phyloP scores from a whole-genome alignment of 75 land plant genomes.

The Ceratopteris richardii region DNA sequence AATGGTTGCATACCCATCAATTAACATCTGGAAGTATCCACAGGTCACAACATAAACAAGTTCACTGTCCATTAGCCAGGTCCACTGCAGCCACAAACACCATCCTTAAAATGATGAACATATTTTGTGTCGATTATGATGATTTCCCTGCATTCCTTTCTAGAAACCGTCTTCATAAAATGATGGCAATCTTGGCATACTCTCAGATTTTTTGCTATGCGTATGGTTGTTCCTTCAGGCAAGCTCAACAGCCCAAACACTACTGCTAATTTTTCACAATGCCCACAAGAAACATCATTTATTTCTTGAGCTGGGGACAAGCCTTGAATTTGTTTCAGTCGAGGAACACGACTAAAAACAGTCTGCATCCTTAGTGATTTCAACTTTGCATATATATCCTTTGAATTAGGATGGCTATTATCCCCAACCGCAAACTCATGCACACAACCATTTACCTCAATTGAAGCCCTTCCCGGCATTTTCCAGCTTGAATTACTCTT shows the following conservation, averaged over 20 bases:
- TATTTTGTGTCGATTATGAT: conserved; percentile 28
- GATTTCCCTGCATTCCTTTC: conserved; percentile 29
- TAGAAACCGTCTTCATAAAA: conserved; percentile 34
- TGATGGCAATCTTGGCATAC: conserved; percentile 39
- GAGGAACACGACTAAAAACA: conserved; percentile 19
- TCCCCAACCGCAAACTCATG: conserved; percentile 47
- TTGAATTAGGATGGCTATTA: conserved; percentile 15
- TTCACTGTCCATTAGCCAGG: no score
- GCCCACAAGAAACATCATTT: conserved; percentile 19
- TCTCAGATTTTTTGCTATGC: conserved; percentile 42
- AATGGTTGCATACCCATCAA: no score
- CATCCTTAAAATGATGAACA: conserved; percentile 35
- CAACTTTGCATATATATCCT: conserved; percentile 30
- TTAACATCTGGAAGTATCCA: no score
- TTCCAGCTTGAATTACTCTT: conserved; percentile 30
- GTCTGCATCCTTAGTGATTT: conserved; percentile 26
- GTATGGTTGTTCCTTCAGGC: conserved; percentile 23
- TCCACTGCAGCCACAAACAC: conserved; percentile 22
- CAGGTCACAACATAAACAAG: no score
- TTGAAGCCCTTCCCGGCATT: conserved; percentile 28
- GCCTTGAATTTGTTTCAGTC: conserved; percentile 37
- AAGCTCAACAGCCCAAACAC: conserved; percentile 36
- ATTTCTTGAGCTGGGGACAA: no score
- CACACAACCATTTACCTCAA: conserved; percentile 31
- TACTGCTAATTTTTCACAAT: conserved; percentile 44